Evolutionary conservation across 805 yeast genomes (phyloP).

Genomic region (Myxozyma udenii): DNA sequence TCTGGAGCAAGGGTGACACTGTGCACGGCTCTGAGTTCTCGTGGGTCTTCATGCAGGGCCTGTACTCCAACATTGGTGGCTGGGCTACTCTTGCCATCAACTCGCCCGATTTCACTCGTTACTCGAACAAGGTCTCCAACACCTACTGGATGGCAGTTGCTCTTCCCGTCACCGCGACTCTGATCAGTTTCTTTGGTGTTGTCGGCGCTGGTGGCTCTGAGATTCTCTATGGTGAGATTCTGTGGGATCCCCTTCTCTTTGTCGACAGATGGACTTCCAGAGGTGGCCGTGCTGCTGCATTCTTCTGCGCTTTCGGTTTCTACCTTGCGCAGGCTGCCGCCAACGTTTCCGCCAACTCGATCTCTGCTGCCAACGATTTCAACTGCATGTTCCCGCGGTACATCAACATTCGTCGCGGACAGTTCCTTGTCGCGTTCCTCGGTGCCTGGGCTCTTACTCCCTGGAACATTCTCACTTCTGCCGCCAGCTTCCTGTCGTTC

Average conservation of each 20-base stretch:
- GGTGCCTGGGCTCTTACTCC: conserved; percentile 70
- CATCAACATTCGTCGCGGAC: conserved; percentile 58
- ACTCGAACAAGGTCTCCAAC: conserved; percentile 43
- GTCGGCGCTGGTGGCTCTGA: conserved; percentile 34
- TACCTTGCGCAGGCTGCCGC: conserved; percentile 76
- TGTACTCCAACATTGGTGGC: conserved; percentile 24
- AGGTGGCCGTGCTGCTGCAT: conserved; percentile 74
- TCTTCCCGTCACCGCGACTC: conserved; percentile 40
- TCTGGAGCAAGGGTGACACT: conserved; percentile 44
- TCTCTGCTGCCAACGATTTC: conserved; percentile 50
- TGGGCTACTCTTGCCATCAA: conserved; percentile 46
- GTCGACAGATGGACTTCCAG: conserved; percentile 42
- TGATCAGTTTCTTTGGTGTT: conserved; percentile 30
- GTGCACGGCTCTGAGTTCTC: conserved; percentile 61
- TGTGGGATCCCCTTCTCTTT: conserved; percentile 51
- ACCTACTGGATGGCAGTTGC: conserved; percentile 52
- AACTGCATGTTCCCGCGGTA: conserved; percentile 48
- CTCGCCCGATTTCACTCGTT: conserved; percentile 51
- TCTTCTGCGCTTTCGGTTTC: conserved; percentile 66
- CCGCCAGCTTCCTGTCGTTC: conserved; percentile 74
- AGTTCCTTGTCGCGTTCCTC: conserved; percentile 65
- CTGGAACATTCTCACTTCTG: conserved; percentile 71
- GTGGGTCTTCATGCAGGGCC: conserved; percentile 79
- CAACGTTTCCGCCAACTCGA: conserved; percentile 59
- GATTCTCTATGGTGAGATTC: conserved; percentile 42